Percentiles rank a stretch among this genome's conserved stretches.
Evolutionary conservation across 148 eudicot species (phyloP).

Genomic region (Cornus suecica): DNA sequence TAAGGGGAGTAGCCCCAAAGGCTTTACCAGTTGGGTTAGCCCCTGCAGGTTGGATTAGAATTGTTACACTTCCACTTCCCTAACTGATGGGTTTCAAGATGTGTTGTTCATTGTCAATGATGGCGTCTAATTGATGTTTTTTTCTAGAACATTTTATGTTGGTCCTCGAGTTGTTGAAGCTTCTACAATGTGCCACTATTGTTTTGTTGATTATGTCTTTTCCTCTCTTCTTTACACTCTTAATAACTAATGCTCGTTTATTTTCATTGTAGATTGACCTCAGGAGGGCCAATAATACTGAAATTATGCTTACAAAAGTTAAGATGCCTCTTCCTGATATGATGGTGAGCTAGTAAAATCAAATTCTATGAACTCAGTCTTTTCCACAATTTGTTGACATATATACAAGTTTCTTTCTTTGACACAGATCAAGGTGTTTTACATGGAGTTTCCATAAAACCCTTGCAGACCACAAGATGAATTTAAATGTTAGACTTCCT

Average conservation of each 20-base stretch:
- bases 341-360: slow-evolving; percentile 59
- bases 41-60: neutral
- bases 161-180: neutral
- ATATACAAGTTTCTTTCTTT: slow-evolving; percentile 1
- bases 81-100: neutral
- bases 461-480: neutral
- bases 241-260: slow-evolving; percentile 5
- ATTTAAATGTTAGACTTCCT: neutral
- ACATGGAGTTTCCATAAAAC: neutral
- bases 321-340: slow-evolving; percentile 99
- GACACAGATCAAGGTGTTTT: slow-evolving; percentile 7
- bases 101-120: neutral
- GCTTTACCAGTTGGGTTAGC: no score
- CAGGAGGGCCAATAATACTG: slow-evolving; percentile 92
- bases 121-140: neutral
- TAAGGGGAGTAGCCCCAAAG: no score
- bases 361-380: neutral
- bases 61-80: neutral
- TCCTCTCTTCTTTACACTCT: neutral
- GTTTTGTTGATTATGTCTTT: slow-evolving; percentile 5
- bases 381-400: neutral
- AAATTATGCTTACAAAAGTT: slow-evolving; percentile 95
- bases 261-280: slow-evolving; percentile 62
- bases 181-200: slow-evolving; percentile 6
- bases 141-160: neutral